Evolutionary conservation across 208 protist species (phyloP).

Genomic region (Wallacemonas collosoma): DNA sequence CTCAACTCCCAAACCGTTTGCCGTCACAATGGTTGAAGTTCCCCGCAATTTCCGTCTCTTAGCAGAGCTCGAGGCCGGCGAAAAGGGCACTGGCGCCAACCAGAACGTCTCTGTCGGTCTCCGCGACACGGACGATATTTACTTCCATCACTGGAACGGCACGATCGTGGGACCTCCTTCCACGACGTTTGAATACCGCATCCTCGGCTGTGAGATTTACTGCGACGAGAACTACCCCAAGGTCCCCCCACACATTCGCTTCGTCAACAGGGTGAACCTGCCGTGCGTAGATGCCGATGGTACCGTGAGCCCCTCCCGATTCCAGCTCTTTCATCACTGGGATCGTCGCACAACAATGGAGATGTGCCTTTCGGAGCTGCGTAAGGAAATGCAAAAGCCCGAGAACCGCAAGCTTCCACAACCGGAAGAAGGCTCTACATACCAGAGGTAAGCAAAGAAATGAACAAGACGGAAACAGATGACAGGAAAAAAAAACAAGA

Average conservation of each 20-base stretch:
- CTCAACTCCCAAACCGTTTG: neutral
- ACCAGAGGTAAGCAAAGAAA: conserved; percentile 24
- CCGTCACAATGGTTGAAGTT: conserved; percentile 81
- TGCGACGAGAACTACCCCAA: conserved; percentile 91
- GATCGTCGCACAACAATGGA: conserved; percentile 84
- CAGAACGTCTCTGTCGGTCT: conserved; percentile 91
- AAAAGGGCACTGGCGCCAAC: conserved; percentile 88
- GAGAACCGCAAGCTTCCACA: conserved; percentile 86
- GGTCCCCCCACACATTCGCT: conserved; percentile 80
- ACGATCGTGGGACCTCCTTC: conserved; percentile 88
- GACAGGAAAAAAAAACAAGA: neutral
- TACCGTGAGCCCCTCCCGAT: conserved; percentile 70
- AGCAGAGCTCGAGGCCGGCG: conserved; percentile 90
- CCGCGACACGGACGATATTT: conserved; percentile 88
- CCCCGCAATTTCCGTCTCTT: conserved; percentile 92
- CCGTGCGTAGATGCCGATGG: conserved; percentile 83
- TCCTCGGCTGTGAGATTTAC: conserved; percentile 86
- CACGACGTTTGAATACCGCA: conserved; percentile 91
- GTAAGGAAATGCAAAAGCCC: conserved; percentile 83
- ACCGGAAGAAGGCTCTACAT: conserved; percentile 78
- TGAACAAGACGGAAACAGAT: neutral
- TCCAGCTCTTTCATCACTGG: conserved; percentile 83
- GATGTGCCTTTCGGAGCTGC: conserved; percentile 83
- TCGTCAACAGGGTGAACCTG: conserved; percentile 85
- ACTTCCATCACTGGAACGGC: conserved; percentile 91